Evolutionary conservation across 1,284 basidiomycete species (phyloP).

Genomic region (Earliella scabrosa): DNA sequence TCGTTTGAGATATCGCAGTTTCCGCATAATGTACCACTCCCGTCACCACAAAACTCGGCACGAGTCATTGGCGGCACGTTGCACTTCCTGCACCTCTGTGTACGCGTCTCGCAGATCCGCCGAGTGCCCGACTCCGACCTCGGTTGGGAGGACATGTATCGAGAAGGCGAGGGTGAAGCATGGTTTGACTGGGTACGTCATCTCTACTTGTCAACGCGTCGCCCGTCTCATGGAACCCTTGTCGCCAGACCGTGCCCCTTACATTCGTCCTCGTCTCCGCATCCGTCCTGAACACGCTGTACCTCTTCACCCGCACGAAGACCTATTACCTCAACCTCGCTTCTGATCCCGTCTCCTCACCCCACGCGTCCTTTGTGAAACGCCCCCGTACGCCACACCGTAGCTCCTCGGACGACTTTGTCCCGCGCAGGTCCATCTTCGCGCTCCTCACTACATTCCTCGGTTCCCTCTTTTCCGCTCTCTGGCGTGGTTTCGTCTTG

Average conservation of each 20-base stretch:
- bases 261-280: conserved; percentile 54
- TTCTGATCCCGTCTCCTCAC: conserved; percentile 67
- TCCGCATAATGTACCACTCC: conserved; percentile 75
- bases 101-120: conserved; percentile 62
- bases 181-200: conserved; percentile 81
- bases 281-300: conserved; percentile 61
- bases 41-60: conserved; percentile 65
- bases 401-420: conserved; percentile 18
- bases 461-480: conserved; percentile 34
- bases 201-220: background rate
- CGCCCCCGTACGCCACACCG: conserved; percentile 34
- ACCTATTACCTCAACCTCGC: conserved; percentile 67
- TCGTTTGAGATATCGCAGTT: conserved; percentile 76
- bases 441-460: conserved; percentile 38
- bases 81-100: conserved; percentile 69
- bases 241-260: conserved; percentile 59
- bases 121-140: conserved; percentile 64
- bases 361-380: conserved; percentile 67
- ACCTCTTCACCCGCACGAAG: conserved; percentile 68
- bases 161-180: conserved; percentile 59
- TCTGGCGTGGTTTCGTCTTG: conserved; percentile 54
- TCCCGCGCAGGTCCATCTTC: conserved; percentile 45
- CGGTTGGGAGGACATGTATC: conserved; percentile 79
- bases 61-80: conserved; percentile 64
- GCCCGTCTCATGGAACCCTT: background rate